Base-by-base conservation (phyloP, 139 green algal genomes). In the Micromonas pusilla region DNA sequence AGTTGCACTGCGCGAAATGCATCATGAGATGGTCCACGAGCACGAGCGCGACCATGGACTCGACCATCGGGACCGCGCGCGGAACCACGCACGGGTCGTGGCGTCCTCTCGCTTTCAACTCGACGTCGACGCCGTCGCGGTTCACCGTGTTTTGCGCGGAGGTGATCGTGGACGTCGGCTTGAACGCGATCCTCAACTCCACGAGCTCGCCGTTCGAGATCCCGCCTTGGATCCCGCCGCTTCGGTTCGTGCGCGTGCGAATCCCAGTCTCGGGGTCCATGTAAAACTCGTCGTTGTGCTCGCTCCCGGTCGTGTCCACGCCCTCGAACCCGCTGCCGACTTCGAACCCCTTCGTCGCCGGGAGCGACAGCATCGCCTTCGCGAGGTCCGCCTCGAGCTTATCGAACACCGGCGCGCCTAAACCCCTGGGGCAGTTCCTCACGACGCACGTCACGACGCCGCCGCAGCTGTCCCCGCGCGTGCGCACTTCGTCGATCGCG, bases 321-420 rank as follows among this genome's bases (percentile, higher is more conserved):
- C 93, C 93, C 19, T 66, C 36, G 82, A 98, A 98, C 19, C 95
- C 95, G 72, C 87, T 95, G 72, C 95, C 95, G 77, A 99, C 97
- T 88, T 98, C 94, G 87, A 99, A 97, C 32, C 93, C 94, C 91
- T 99, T 98, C 30, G 93, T 97, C 9, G 95, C 95, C 2, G 94
- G 94, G 70, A 99, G 88, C 19, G 84, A 93, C 85, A 99, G 94
- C 70, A 97, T 86, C 1, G 95, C 95, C 83, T 95, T 93, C 32
- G 93, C 95, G 32, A 99, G 87, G 79, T 99, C 94, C 6, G 95
- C 95, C 84, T 99, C 95, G 77, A 99, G 91, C 87, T 98, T 98
- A 87, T 94, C 91, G 85, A 99, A 99, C 52, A 98, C 95, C 3
- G 95, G 95, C 0, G 86, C 81, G 71, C 95, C 94, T 4, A 97